These are phyloP conservation scores for Tylopilus cervinicoccineus DNA, from an alignment of 768 basidiomycete species.

Conservation along the genomic window DNA sequence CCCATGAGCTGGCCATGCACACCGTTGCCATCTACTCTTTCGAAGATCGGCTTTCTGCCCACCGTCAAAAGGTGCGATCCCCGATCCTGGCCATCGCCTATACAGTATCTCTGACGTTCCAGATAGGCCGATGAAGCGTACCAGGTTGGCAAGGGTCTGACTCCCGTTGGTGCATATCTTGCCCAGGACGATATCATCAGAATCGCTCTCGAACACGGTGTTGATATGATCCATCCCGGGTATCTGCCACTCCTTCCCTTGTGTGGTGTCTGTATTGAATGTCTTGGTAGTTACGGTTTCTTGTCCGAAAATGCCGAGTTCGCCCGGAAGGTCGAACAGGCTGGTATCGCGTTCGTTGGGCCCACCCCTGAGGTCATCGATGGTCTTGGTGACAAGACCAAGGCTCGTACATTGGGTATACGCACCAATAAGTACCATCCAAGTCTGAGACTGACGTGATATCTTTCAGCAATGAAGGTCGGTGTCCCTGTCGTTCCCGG, in stretches of 20 bases:
- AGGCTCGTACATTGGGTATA: constrained; percentile 84
- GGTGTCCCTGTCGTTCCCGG: constrained; percentile 97
- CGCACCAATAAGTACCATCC: not conserved
- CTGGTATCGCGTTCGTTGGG: constrained; percentile 95
- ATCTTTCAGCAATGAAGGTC: constrained; percentile 68
- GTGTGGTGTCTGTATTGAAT: constrained; percentile 2
- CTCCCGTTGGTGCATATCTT: constrained; percentile 95
- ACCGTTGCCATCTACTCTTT: constrained; percentile 98
- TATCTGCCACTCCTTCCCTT: constrained; percentile 30
- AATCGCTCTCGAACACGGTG: constrained; percentile 95
- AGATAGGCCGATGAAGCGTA: constrained; percentile 94
- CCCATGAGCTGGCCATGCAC: constrained; percentile 98
- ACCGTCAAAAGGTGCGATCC: constrained; percentile 88
- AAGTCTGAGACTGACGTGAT: constrained; percentile 1
- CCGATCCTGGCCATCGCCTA: constrained; percentile 23
- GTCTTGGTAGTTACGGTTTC: constrained; percentile 79
- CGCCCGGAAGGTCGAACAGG: constrained; percentile 96
- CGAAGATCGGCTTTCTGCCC: constrained; percentile 95
- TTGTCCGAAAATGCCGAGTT: constrained; percentile 95
- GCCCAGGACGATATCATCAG: constrained; percentile 97
- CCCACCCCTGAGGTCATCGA: constrained; percentile 96
- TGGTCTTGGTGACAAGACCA: constrained; percentile 97
- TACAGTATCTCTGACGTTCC: constrained; percentile 17
- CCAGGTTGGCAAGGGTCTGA: constrained; percentile 93
- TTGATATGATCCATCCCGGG: constrained; percentile 99